Evolutionary conservation across 768 basidiomycete species (phyloP).

Genomic region (Leccinum longicurvipes): DNA sequence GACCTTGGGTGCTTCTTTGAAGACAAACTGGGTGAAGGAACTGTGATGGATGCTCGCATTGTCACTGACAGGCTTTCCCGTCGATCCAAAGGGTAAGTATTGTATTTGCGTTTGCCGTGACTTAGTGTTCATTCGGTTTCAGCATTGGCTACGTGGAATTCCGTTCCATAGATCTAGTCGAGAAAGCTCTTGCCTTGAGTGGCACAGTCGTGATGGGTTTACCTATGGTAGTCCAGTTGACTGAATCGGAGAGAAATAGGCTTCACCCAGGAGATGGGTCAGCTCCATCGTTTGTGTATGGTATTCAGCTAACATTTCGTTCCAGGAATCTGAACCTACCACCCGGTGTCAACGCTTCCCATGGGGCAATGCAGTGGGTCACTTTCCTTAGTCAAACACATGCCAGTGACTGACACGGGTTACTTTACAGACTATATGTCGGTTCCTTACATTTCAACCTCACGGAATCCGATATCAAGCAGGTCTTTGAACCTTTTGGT

Average conservation of each 20-base stretch:
- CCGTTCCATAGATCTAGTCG: constrained; percentile 83
- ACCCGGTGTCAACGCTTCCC: constrained; percentile 78
- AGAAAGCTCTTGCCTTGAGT: constrained; percentile 83
- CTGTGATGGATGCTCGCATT: constrained; percentile 93
- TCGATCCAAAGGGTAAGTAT: constrained; percentile 91
- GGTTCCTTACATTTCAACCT: constrained; percentile 96
- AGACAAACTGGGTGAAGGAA: constrained; percentile 89
- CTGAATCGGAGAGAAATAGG: constrained; percentile 93
- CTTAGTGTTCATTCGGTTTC: constrained; percentile 4
- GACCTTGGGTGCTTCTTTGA: constrained; percentile 99
- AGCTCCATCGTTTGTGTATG: constrained; percentile 25
- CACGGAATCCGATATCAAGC: constrained; percentile 94
- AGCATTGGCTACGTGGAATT: constrained; percentile 99
- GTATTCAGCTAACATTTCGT: constrained; percentile 7
- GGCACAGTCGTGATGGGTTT: constrained; percentile 98
- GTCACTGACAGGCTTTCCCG: constrained; percentile 94
- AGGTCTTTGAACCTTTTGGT: constrained; percentile 99
- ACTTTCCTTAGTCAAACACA: constrained; percentile 18
- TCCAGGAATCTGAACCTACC: constrained; percentile 75
- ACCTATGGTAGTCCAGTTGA: constrained; percentile 94
- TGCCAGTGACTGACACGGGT: constrained; percentile 11
- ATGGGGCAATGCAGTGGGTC: constrained; percentile 81
- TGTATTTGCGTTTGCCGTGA: not conserved
- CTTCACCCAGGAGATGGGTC: constrained; percentile 87
- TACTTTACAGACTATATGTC: constrained; percentile 76